A percentile compares a stretch with the other conserved stretches of the same genome.
phyloP scores from a whole-genome alignment of 2,329 filamentous ascomycete genomes.

The Dactylellina cionopaga region DNA sequence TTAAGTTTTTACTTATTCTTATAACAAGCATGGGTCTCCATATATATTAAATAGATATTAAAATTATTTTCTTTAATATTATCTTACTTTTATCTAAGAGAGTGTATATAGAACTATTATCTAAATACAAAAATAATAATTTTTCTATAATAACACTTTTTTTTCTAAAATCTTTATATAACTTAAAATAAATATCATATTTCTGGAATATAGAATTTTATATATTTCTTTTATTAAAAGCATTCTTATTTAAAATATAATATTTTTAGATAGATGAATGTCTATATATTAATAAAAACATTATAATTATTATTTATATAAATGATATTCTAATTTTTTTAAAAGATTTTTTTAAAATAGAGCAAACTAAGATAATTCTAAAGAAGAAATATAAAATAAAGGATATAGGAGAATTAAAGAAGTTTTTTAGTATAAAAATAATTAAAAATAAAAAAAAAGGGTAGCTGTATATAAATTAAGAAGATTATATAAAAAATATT shows the following conservation, averaged over 20 bases:
- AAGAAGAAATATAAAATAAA: slow-evolving; percentile 37
- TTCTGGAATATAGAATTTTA: slow-evolving; percentile 7
- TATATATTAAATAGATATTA: slow-evolving; percentile 8
- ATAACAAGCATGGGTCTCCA: background rate
- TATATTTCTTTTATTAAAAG: too few relatives aligned
- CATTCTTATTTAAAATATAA: background rate
- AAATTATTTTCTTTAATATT: slow-evolving; percentile 4
- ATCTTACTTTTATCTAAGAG: background rate
- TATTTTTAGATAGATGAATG: slow-evolving; percentile 20
- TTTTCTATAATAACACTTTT: background rate
- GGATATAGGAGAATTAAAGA: too few relatives aligned
- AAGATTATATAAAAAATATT: slow-evolving; percentile 17
- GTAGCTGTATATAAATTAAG: slow-evolving; percentile 51
- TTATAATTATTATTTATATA: slow-evolving; percentile 26
- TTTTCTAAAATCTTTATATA: slow-evolving; percentile 9
- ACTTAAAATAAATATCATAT: background rate
- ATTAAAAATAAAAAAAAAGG: slow-evolving; percentile 50
- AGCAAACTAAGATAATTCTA: background rate
- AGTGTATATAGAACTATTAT: background rate
- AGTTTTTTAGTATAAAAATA: slow-evolving; percentile 39
- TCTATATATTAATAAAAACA: slow-evolving; percentile 5
- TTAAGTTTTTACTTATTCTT: background rate
- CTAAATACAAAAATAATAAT: background rate
- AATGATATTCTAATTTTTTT: slow-evolving; percentile 19
- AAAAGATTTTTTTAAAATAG: slow-evolving; percentile 13